Percentiles rank a stretch among this genome's conserved stretches.
phyloP scores from a whole-genome alignment of 2,329 filamentous ascomycete genomes.

The Clarireedia hainanense region DNA sequence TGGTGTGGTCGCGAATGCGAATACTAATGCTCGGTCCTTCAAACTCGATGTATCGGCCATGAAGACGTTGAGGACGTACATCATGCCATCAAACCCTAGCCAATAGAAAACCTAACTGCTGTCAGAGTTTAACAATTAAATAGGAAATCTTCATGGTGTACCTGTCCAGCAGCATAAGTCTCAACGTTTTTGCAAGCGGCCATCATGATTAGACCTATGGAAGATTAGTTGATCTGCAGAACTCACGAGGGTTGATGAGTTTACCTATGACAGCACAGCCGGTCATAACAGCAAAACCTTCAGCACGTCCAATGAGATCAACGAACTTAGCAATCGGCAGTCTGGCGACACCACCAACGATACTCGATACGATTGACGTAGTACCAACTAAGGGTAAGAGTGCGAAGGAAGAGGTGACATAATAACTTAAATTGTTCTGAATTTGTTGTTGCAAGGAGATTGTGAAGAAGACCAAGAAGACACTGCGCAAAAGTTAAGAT shows the following conservation, averaged over 20 bases:
- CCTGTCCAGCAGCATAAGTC: slow-evolving; percentile 49
- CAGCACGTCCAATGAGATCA: slow-evolving; percentile 58
- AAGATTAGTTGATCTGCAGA: slow-evolving; percentile 11
- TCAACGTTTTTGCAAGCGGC: slow-evolving; percentile 53
- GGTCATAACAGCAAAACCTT: slow-evolving; percentile 52
- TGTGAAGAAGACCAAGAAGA: slow-evolving; percentile 24
- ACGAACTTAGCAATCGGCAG: slow-evolving; percentile 53
- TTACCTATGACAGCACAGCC: slow-evolving; percentile 38
- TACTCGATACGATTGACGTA: slow-evolving; percentile 22
- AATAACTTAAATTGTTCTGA: slow-evolving; percentile 14
- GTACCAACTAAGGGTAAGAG: slow-evolving; percentile 19
- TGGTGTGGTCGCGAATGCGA: slow-evolving; percentile 54
- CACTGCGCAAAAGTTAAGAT: slow-evolving; percentile 6
- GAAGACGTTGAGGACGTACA: slow-evolving; percentile 55
- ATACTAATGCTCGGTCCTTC: slow-evolving; percentile 45
- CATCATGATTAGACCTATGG: slow-evolving; percentile 53
- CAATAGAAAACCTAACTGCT: slow-evolving; percentile 22
- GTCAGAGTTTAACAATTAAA: not conserved
- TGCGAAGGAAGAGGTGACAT: slow-evolving; percentile 23
- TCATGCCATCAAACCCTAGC: slow-evolving; percentile 33
- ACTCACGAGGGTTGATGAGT: not conserved
- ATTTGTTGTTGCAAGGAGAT: slow-evolving; percentile 24
- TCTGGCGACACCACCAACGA: slow-evolving; percentile 23
- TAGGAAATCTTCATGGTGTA: slow-evolving; percentile 45
- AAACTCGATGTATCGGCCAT: slow-evolving; percentile 60